phyloP scores from a whole-genome alignment of 306 rosid species.

The Cucurbita pepo region DNA sequence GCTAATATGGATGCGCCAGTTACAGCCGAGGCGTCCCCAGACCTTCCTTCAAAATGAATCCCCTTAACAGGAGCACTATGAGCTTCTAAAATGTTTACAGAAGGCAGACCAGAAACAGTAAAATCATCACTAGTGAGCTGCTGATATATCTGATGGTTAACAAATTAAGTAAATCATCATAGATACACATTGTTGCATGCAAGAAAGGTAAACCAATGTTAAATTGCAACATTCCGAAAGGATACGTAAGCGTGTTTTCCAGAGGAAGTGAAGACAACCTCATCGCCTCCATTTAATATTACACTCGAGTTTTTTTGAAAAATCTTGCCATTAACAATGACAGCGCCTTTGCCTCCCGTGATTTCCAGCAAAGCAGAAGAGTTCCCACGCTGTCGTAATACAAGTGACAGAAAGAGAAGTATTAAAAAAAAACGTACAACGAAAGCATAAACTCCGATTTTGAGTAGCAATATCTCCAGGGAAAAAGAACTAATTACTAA shows the following conservation, averaged over 20 bases:
- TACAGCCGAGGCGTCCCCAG: constrained; percentile 84
- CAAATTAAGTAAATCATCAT: constrained; percentile 25
- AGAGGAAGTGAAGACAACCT: constrained; percentile 52
- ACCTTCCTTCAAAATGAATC: constrained; percentile 53
- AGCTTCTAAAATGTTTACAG: constrained; percentile 72
- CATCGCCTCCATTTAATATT: constrained; percentile 71
- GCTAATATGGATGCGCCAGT: constrained; percentile 84
- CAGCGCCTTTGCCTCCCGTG: constrained; percentile 48
- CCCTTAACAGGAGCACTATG: constrained; percentile 60
- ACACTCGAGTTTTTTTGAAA: constrained; percentile 25
- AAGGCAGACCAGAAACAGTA: constrained; percentile 36
- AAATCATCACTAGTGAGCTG: constrained; percentile 42
- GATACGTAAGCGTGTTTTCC: constrained; percentile 93
- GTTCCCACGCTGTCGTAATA: constrained; percentile 43
- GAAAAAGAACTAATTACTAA: constrained; percentile 14
- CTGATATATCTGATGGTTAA: constrained; percentile 53
- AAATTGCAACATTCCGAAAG: constrained; percentile 25
- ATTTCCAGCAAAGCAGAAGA: constrained; percentile 66
- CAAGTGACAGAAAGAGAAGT: constrained; percentile 10
- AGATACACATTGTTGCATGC: not conserved
- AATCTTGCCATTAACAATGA: constrained; percentile 59
- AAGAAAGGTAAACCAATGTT: not conserved
- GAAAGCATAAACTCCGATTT: not conserved
- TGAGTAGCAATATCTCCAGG: not conserved
- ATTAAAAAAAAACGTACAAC: not conserved